phyloP scores from a whole-genome alignment of 2,329 filamentous ascomycete genomes.

The Aspergillus sp. region DNA sequence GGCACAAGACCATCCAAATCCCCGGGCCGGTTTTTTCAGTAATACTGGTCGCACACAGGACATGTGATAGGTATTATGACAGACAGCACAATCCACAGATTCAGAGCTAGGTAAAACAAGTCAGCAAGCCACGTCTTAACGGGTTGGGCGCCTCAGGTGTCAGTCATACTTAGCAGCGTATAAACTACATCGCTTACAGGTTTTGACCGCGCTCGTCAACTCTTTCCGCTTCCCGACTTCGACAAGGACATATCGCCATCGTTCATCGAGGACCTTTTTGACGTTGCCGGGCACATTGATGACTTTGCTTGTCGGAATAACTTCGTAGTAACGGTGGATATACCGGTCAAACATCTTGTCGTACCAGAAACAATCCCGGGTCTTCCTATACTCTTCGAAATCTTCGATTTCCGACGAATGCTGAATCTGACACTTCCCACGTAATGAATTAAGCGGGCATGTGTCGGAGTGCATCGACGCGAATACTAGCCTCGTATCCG shows the following conservation, averaged over 20 bases:
- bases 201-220: constrained; percentile 91
- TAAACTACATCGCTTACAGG: constrained; percentile 85
- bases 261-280: constrained; percentile 91
- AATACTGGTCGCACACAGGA: constrained; percentile 90
- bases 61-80: constrained; percentile 96
- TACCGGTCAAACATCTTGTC: constrained; percentile 98
- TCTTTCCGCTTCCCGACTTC: constrained; percentile 94
- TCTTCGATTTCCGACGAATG: constrained; percentile 84
- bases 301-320: constrained; percentile 86
- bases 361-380: constrained; percentile 89
- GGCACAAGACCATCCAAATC: constrained; percentile 97
- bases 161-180: constrained; percentile 82
- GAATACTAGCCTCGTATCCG: constrained; percentile 87
- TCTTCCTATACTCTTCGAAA: constrained; percentile 80
- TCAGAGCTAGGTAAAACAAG: constrained; percentile 63
- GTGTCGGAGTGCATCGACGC: constrained; percentile 99
- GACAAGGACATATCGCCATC: constrained; percentile 94
- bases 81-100: constrained; percentile 96
- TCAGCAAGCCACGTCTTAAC: constrained; percentile 10
- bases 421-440: constrained; percentile 87
- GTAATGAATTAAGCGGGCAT: constrained; percentile 85
- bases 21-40: constrained; percentile 92
- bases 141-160: background rate
- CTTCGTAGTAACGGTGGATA: constrained; percentile 96
- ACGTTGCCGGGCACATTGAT: constrained; percentile 95